Evolutionary conservation across 805 yeast species (phyloP).

Genomic region (Candida sonorensis): DNA sequence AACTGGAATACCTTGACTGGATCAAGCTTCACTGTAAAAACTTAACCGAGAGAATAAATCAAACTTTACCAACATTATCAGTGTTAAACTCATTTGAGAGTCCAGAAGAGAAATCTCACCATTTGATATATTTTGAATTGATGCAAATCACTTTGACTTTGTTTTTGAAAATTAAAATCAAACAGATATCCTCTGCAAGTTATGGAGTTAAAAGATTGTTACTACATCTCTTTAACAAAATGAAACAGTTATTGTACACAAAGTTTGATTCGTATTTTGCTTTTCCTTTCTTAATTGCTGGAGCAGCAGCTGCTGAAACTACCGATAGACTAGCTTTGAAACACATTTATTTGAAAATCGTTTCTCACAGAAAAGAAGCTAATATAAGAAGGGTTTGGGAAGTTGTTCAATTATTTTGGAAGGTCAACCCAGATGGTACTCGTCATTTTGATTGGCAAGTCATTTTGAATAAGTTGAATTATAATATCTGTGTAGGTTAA

Average conservation of each 20-base stretch:
- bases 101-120: slow-evolving; percentile 7
- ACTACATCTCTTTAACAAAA: slow-evolving; percentile 12
- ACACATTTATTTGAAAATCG: slow-evolving; percentile 9
- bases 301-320: slow-evolving; percentile 20
- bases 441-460: slow-evolving; percentile 18
- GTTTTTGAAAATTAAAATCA: slow-evolving; percentile 14
- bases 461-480: slow-evolving; percentile 17
- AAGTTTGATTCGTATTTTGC: slow-evolving; percentile 11
- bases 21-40: slow-evolving; percentile 10
- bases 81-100: slow-evolving; percentile 2
- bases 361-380: slow-evolving; percentile 6
- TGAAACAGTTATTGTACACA: slow-evolving; percentile 9
- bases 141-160: slow-evolving; percentile 14
- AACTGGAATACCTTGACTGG: slow-evolving; percentile 20
- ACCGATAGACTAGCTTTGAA: slow-evolving; percentile 18
- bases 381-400: slow-evolving; percentile 15
- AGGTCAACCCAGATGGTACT: slow-evolving; percentile 16
- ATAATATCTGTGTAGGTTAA: slow-evolving; percentile 21
- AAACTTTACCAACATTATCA: slow-evolving; percentile 10
- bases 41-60: slow-evolving; percentile 8
- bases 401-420: slow-evolving; percentile 20
- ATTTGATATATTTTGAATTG: slow-evolving; percentile 14
- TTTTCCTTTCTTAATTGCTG: slow-evolving; percentile 18
- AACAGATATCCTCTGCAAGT: slow-evolving; percentile 14
- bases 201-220: slow-evolving; percentile 17